phyloP scores from a whole-genome alignment of 2,329 filamentous ascomycete genomes.

The Penicillium griseofulvum region DNA sequence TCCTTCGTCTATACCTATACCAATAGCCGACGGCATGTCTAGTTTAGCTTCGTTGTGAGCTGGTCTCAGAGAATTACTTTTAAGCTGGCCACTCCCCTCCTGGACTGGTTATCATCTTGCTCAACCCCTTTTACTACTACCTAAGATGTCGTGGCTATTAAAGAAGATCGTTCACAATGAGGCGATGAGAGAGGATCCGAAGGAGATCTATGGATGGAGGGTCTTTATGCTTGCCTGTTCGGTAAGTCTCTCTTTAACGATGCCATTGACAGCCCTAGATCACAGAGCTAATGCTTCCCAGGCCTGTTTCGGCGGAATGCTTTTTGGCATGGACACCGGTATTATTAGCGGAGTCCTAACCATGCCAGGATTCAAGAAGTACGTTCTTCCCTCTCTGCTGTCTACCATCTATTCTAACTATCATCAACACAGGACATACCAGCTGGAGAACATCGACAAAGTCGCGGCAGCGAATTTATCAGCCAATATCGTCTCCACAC shows the following conservation, averaged over 20 bases:
- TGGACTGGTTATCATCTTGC: constrained; percentile 17
- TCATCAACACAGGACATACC: constrained; percentile 49
- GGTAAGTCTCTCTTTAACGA: constrained; percentile 29
- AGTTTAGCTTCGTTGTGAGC: background rate
- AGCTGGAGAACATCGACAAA: constrained; percentile 43
- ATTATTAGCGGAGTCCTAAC: constrained; percentile 67
- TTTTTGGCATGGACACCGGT: constrained; percentile 66
- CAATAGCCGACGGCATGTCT: constrained; percentile 9
- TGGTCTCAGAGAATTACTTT: background rate
- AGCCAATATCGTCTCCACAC: constrained; percentile 68
- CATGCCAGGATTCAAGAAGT: constrained; percentile 58
- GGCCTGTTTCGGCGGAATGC: constrained; percentile 67
- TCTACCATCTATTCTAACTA: constrained; percentile 11
- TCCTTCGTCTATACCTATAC: background rate
- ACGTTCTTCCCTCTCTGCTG: constrained; percentile 18
- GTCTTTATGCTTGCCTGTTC: constrained; percentile 63
- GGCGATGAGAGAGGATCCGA: constrained; percentile 66
- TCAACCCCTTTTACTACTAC: background rate
- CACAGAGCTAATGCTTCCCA: constrained; percentile 14
- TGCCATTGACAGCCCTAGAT: background rate
- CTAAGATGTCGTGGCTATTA: constrained; percentile 49
- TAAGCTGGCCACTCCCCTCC: constrained; percentile 5
- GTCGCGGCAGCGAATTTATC: constrained; percentile 54
- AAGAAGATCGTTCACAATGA: constrained; percentile 64
- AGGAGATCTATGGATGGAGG: constrained; percentile 68